Base-by-base conservation (phyloP, 371 early-diverging fungal genomes). In the Umbelopsis sp. region DNA sequence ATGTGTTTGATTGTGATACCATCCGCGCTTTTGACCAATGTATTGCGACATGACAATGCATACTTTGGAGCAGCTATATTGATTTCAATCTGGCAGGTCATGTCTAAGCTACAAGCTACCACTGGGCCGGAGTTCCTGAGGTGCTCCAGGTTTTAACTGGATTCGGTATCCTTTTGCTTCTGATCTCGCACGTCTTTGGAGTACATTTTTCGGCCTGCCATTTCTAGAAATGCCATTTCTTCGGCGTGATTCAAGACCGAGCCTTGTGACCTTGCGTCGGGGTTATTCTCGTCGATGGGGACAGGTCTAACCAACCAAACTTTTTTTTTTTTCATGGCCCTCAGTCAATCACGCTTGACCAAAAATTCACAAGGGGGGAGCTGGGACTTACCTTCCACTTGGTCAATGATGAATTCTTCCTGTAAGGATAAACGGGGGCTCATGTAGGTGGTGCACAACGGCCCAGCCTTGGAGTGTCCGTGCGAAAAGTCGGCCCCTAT, bases 151-250 rank as follows among this genome's bases (percentile, higher is more conserved):
- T 24, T 22, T 51, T 3, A 9, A 25, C 29, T 25, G 22, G 22
- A 24, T 24, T 51, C 29, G 2, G 52, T 24, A 51, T 20, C 22
- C 22, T 51, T 18, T 32, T 57, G 35, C 16, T 4, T 35, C 16
- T 12, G 18, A 9, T 80, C 75, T 3, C 86, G 81, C 11, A 92
- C 79, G 51, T 89, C 85, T 68, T 90, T 90, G 12, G 93, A 91
- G 70, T 93, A 92, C 85, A 95, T 86, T 52, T 87, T 88, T 62
- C 86, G 88, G 84, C 93, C 78, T 4, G 94, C 92, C 94, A 97
- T 92, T 76, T 97, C 96, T 70, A 96, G 80, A 65, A 97, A 76
- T 8, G 93, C 93, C 64, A 89, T 88, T 8, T 92, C 91, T 24
- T 92, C 91, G 0, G 91, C 80, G 66, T 92, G 80, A 5, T 87